phyloP scores from a whole-genome alignment of 2,329 filamentous ascomycete genomes.

The Pyrenochaeta sp. region DNA sequence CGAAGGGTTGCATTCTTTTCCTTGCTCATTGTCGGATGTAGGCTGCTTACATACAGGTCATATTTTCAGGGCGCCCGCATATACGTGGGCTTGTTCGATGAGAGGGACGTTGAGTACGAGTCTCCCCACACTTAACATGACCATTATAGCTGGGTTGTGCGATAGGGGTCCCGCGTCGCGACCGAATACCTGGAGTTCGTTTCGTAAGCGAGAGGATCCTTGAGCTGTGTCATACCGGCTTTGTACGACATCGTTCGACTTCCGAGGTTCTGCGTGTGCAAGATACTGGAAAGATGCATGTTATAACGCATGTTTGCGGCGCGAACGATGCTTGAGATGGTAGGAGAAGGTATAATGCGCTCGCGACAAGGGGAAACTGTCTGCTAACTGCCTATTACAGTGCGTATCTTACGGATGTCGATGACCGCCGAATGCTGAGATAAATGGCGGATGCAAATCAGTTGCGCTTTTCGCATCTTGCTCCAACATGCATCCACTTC shows the following conservation, averaged over 20 bases:
- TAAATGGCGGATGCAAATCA: slow-evolving; percentile 2
- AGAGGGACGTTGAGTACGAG: slow-evolving; percentile 1
- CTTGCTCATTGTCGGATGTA: slow-evolving; percentile 7
- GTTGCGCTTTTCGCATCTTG: neutral
- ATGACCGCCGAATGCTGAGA: slow-evolving; percentile 3
- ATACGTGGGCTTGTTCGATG: slow-evolving; percentile 2
- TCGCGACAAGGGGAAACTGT: neutral
- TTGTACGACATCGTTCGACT: slow-evolving; percentile 15
- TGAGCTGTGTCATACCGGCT: slow-evolving; percentile 14
- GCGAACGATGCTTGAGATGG: neutral
- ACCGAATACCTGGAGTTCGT: slow-evolving; percentile 18
- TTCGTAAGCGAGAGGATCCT: slow-evolving; percentile 24
- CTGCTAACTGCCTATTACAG: slow-evolving; percentile 12
- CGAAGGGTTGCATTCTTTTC: slow-evolving; percentile 12
- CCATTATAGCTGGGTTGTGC: slow-evolving; percentile 19
- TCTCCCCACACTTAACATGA: slow-evolving; percentile 18
- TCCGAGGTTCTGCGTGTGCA: slow-evolving; percentile 1
- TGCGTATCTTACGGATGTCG: slow-evolving; percentile 6
- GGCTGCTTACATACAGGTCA: slow-evolving; percentile 20
- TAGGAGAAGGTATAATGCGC: neutral
- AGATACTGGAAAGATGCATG: slow-evolving; percentile 4
- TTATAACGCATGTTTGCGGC: slow-evolving; percentile 6
- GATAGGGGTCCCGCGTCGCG: slow-evolving; percentile 18
- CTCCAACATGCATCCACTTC: neutral
- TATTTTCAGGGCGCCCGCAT: slow-evolving; percentile 8